phyloP scores from a whole-genome alignment of 176 grass and related monocot genomes.

The Musa schizocarpa region DNA sequence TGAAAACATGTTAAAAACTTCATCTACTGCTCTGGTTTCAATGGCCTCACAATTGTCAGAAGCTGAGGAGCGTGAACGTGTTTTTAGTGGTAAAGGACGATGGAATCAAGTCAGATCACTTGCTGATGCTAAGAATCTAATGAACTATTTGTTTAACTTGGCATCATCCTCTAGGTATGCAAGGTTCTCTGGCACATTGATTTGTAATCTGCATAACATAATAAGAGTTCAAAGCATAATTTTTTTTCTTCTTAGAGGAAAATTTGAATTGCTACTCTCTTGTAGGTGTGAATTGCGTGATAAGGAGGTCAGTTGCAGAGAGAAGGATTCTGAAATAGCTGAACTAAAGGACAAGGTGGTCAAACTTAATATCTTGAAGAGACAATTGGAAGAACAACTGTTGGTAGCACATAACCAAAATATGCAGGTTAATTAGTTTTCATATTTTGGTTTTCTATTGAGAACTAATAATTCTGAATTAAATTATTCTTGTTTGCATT shows the following conservation, averaged over 20 bases:
- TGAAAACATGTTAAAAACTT: slow-evolving; percentile 82
- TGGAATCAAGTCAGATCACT: slow-evolving; percentile 84
- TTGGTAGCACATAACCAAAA: slow-evolving; percentile 57
- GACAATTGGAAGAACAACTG: slow-evolving; percentile 55
- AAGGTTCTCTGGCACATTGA: background rate
- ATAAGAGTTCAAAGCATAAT: too few species aligned
- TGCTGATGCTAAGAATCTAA: slow-evolving; percentile 64
- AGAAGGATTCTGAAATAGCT: slow-evolving; percentile 47
- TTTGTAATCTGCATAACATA: background rate
- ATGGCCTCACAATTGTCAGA: slow-evolving; percentile 93
- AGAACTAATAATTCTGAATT: too few species aligned
- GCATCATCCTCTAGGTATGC: slow-evolving; percentile 65
- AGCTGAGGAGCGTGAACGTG: slow-evolving; percentile 74
- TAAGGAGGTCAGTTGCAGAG: slow-evolving; percentile 50
- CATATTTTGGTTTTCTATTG: background rate
- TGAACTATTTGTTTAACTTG: slow-evolving; percentile 83
- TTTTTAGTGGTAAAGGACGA: slow-evolving; percentile 59
- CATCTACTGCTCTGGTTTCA: slow-evolving; percentile 66
- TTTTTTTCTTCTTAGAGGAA: too few species aligned
- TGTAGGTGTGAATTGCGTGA: slow-evolving; percentile 62
- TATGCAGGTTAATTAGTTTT: slow-evolving; percentile 22
- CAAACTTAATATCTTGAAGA: slow-evolving; percentile 40
- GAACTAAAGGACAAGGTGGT: slow-evolving; percentile 93
- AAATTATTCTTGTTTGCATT: background rate
- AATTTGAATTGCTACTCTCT: slow-evolving; percentile 8